Conservation (phyloP, 345 rosid species). For the Adansonia digitata region DNA sequence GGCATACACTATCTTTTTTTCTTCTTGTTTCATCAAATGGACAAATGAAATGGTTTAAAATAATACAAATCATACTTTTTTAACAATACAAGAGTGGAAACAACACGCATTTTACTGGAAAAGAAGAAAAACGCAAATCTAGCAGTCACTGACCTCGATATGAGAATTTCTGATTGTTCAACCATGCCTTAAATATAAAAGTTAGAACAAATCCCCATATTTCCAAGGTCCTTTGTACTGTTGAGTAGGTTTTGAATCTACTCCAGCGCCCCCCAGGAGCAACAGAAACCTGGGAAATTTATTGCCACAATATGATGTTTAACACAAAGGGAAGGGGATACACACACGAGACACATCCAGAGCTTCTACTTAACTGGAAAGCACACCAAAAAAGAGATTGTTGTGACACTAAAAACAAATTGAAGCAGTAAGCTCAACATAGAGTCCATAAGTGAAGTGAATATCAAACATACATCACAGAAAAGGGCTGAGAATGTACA, state of each 20-base stretch:
- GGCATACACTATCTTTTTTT: not conserved
- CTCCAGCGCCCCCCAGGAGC: constrained; percentile 96
- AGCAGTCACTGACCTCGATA: constrained; percentile 56
- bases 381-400: not conserved
- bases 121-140: not conserved
- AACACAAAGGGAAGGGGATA: not conserved
- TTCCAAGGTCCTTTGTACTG: constrained; percentile 88
- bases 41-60: not conserved
- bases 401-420: not conserved
- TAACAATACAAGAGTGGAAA: not conserved
- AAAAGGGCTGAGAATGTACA: not conserved
- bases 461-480: not conserved
- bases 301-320: not conserved
- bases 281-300: constrained; percentile 72
- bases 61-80: too few species aligned
- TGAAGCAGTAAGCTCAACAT: not conserved
- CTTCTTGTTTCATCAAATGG: not conserved
- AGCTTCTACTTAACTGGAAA: not conserved
- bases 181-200: constrained; percentile 78
- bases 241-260: constrained; percentile 92
- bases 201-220: constrained; percentile 88
- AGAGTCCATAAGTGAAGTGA: not conserved
- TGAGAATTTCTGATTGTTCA: constrained; percentile 76
- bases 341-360: not conserved
- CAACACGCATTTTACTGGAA: not conserved